Conservation (phyloP, 345 rosid species). For the Pistacia atlantica region DNA sequence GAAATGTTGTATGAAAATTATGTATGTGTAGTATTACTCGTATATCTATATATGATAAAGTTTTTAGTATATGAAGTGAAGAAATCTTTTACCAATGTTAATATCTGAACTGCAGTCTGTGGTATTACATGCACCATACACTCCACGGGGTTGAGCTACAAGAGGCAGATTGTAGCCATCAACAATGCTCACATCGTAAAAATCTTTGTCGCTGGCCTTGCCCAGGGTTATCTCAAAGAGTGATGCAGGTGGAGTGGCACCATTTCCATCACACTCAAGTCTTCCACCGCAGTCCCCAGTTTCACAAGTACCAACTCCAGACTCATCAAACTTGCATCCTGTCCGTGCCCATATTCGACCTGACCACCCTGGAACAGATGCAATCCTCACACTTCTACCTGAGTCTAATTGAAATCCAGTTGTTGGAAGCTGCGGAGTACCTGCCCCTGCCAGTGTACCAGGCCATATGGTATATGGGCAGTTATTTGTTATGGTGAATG, state of each 20-base stretch:
- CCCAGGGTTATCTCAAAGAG: slow-evolving; percentile 84
- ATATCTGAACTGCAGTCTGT: slow-evolving; percentile 76
- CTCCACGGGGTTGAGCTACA: slow-evolving; percentile 65
- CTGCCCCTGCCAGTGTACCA: slow-evolving; percentile 80
- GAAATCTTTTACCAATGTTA: slow-evolving; percentile 48
- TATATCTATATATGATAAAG: background rate
- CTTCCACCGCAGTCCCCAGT: slow-evolving; percentile 86
- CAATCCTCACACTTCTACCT: slow-evolving; percentile 56
- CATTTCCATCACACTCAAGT: slow-evolving; percentile 73
- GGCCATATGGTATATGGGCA: slow-evolving; percentile 89
- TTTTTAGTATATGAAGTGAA: background rate
- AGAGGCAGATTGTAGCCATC: slow-evolving; percentile 90
- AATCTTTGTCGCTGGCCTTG: slow-evolving; percentile 52
- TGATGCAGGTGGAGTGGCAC: slow-evolving; percentile 82
- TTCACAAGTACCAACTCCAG: slow-evolving; percentile 64
- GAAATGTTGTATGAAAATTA: no score
- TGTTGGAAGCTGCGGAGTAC: slow-evolving; percentile 66
- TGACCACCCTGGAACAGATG: slow-evolving; percentile 78
- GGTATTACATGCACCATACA: slow-evolving; percentile 70
- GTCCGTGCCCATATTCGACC: slow-evolving; percentile 95
- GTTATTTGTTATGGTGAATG: slow-evolving; percentile 69
- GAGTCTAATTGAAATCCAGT: slow-evolving; percentile 69
- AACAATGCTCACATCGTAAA: slow-evolving; percentile 77
- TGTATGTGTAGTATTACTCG: no score
- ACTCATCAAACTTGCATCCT: slow-evolving; percentile 66